Percentiles rank a stretch among this genome's conserved stretches.
Conservation (phyloP, 164 flowering plant genomes). For the Tinospora cordifolia region DNA sequence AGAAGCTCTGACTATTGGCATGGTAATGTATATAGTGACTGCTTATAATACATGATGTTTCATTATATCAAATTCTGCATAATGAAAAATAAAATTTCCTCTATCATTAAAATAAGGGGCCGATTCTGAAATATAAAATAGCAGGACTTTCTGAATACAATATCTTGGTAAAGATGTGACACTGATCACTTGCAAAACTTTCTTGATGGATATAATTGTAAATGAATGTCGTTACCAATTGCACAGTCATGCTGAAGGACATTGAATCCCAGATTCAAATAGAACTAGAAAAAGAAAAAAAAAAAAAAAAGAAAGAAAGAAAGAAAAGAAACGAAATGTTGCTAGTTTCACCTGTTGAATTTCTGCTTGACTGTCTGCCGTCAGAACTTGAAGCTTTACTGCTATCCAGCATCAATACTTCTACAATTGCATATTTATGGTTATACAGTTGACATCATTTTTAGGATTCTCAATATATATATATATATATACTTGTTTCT, state of each 20-base stretch:
- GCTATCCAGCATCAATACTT: background rate
- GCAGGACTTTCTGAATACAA: background rate
- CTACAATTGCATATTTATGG: background rate
- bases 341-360: too few relatives aligned
- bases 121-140: background rate
- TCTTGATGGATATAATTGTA: background rate
- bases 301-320: too few relatives aligned
- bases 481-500: too few relatives aligned
- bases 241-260: too few relatives aligned
- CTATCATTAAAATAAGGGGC: background rate
- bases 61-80: background rate
- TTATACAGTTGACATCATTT: background rate
- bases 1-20: conserved; percentile 40
- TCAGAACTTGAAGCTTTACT: too few relatives aligned
- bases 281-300: too few relatives aligned
- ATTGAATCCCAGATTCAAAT: too few relatives aligned
- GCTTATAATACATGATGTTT: background rate
- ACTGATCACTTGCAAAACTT: background rate
- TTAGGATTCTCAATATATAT: too few relatives aligned
- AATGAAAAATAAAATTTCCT: background rate
- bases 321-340: too few relatives aligned
- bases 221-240: too few relatives aligned
- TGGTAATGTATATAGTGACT: conserved; percentile 30
- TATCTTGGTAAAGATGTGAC: background rate
- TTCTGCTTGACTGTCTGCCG: too few relatives aligned